A percentile compares a stretch with the other conserved stretches of the same genome.
Evolutionary conservation across 495 filamentous ascomycete genomes (phyloP).

Genomic region (Penicillium paxilli): DNA sequence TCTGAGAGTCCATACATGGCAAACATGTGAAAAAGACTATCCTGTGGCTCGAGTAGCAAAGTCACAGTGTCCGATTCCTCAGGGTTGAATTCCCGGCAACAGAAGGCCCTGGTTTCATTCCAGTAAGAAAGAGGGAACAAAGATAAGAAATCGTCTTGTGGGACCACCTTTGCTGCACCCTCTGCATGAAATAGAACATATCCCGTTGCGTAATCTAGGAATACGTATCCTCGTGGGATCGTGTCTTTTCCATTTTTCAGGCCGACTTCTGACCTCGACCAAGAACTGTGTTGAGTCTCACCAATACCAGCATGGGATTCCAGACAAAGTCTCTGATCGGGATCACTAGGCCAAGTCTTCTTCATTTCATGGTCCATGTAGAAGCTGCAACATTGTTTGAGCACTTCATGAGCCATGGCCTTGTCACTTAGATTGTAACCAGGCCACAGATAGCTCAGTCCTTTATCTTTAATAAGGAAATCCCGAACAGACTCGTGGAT

Average conservation of each 20-base stretch:
- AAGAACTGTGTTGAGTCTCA: too few species aligned
- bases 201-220: slow-evolving; percentile 45
- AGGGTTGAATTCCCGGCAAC: too few species aligned
- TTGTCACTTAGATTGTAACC: slow-evolving; percentile 21
- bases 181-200: slow-evolving; percentile 48
- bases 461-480: slow-evolving; percentile 41
- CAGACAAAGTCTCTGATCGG: background rate
- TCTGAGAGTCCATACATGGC: slow-evolving; percentile 39
- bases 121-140: slow-evolving; percentile 32
- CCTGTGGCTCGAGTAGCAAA: slow-evolving; percentile 36
- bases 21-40: slow-evolving; percentile 48
- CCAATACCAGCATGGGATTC: too few species aligned
- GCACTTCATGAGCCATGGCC: slow-evolving; percentile 30
- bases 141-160: slow-evolving; percentile 39
- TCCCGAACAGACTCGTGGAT: slow-evolving; percentile 51
- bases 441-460: slow-evolving; percentile 35
- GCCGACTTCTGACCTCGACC: background rate
- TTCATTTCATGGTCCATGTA: slow-evolving; percentile 19
- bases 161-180: slow-evolving; percentile 26
- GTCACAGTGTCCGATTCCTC: slow-evolving; percentile 17
- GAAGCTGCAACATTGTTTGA: slow-evolving; percentile 35
- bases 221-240: slow-evolving; percentile 31
- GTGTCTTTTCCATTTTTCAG: background rate
- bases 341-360: background rate
- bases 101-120: background rate